Evolutionary conservation across 345 rosid species (phyloP).

Genomic region (Euphorbia lathyris): DNA sequence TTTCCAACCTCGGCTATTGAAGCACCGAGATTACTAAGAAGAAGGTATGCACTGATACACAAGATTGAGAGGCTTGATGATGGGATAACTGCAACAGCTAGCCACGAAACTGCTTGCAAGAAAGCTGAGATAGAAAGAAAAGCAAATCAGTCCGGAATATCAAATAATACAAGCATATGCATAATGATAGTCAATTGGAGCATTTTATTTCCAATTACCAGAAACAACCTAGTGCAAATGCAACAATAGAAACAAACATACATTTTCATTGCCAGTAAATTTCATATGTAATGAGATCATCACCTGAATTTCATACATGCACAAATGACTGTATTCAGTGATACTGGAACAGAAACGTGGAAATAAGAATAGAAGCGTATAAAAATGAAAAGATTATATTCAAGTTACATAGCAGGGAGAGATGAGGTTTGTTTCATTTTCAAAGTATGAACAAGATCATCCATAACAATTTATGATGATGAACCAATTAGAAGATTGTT

Average conservation of each 20-base stretch:
- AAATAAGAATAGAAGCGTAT: no score
- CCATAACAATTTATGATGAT: no score
- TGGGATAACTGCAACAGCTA: conserved; percentile 59
- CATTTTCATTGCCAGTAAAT: not conserved
- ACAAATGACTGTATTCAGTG: no score
- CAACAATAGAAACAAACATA: not conserved
- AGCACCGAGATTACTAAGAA: conserved; percentile 84
- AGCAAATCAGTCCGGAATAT: not conserved
- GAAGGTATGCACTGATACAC: conserved; percentile 50
- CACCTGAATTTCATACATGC: no score
- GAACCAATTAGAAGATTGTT: no score
- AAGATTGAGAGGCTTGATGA: conserved; percentile 54
- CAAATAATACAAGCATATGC: not conserved
- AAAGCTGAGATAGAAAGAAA: conserved; percentile 48
- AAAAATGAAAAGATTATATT: no score
- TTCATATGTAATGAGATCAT: no score
- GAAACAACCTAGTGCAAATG: not conserved
- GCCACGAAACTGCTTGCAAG: conserved; percentile 85
- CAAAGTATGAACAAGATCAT: no score
- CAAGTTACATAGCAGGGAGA: no score
- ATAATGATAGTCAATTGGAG: not conserved
- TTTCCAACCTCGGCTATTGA: conserved; percentile 89
- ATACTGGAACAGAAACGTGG: no score
- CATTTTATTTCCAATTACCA: not conserved
- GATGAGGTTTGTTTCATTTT: no score